A percentile compares a stretch with the other conserved stretches of the same genome.
Evolutionary conservation across 768 basidiomycete genomes (phyloP).

Genomic region (Xanthoconium stramineum): DNA sequence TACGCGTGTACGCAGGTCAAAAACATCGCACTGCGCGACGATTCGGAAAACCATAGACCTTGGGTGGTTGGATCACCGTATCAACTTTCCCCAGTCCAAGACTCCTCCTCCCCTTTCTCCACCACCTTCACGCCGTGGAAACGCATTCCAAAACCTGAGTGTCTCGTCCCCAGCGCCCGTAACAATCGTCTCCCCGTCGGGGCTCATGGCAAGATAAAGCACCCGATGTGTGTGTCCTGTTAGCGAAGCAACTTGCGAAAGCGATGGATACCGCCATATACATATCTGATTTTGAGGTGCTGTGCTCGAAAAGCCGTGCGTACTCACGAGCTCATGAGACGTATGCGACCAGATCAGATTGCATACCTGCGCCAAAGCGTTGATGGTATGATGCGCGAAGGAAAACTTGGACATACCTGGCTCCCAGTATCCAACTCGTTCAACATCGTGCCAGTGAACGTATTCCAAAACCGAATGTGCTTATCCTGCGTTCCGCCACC

Average conservation of each 20-base stretch:
- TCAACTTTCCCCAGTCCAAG: too few species aligned
- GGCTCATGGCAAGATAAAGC: conserved; percentile 95
- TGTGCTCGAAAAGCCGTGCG: conserved; percentile 93
- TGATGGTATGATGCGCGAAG: background rate
- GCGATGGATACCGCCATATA: conserved; percentile 90
- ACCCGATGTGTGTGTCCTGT: conserved; percentile 93
- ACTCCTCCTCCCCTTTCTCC: conserved; percentile 9
- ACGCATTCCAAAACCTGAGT: conserved; percentile 95
- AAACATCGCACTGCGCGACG: background rate
- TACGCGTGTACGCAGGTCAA: conserved; percentile 4
- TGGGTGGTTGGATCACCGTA: background rate
- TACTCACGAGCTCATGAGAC: conserved; percentile 96
- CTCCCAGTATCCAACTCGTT: conserved; percentile 92
- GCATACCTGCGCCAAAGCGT: conserved; percentile 66
- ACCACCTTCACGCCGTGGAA: conserved; percentile 65
- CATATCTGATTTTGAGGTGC: conserved; percentile 95
- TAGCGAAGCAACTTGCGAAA: conserved; percentile 92
- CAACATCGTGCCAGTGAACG: conserved; percentile 77
- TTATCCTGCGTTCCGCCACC: conserved; percentile 99
- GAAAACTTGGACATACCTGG: conserved; percentile 53
- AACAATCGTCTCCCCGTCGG: conserved; percentile 96
- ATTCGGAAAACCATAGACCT: background rate
- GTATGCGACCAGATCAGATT: conserved; percentile 96
- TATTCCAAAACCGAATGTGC: conserved; percentile 98
- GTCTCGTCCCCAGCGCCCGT: conserved; percentile 99